Evolutionary conservation across 768 basidiomycete genomes (phyloP).

Genomic region (Auricularia cornea): DNA sequence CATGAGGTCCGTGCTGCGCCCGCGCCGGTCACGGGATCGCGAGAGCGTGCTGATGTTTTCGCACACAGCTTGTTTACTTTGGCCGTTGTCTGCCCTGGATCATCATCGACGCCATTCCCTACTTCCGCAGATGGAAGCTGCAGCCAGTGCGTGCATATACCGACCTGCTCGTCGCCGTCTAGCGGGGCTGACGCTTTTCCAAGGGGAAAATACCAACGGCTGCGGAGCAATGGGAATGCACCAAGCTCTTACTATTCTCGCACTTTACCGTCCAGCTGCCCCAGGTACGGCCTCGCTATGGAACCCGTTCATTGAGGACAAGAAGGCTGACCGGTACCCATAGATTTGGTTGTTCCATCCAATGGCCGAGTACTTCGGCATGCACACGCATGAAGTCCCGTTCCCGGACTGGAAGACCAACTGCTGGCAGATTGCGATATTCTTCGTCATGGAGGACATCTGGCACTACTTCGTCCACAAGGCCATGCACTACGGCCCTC

Average conservation of each 20-base stretch:
- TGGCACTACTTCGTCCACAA: slow-evolving; percentile 93
- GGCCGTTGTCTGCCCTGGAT: slow-evolving; percentile 94
- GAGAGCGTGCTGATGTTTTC: neutral
- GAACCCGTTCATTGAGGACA: neutral
- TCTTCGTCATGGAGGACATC: slow-evolving; percentile 94
- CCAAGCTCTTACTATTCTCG: slow-evolving; percentile 85
- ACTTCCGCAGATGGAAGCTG: slow-evolving; percentile 90
- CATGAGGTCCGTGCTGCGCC: slow-evolving; percentile 66
- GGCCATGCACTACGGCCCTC: slow-evolving; percentile 70
- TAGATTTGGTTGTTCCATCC: slow-evolving; percentile 88
- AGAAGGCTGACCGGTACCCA: slow-evolving; percentile 18
- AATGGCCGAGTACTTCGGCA: slow-evolving; percentile 76
- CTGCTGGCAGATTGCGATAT: slow-evolving; percentile 69
- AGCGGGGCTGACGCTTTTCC: too few relatives aligned
- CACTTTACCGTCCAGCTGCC: slow-evolving; percentile 96
- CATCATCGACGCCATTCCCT: slow-evolving; percentile 88
- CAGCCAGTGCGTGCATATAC: slow-evolving; percentile 48
- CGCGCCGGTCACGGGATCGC: slow-evolving; percentile 18
- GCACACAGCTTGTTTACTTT: slow-evolving; percentile 81
- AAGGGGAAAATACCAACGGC: slow-evolving; percentile 64
- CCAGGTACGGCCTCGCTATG: slow-evolving; percentile 25
- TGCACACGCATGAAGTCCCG: slow-evolving; percentile 89
- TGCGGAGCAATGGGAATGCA: slow-evolving; percentile 90
- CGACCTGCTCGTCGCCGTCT: neutral
- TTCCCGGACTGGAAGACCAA: slow-evolving; percentile 69